These are phyloP conservation scores for Stagonosporopsis tanaceti DNA, from an alignment of 2,329 filamentous ascomycete species.

Conservation along the genomic window DNA sequence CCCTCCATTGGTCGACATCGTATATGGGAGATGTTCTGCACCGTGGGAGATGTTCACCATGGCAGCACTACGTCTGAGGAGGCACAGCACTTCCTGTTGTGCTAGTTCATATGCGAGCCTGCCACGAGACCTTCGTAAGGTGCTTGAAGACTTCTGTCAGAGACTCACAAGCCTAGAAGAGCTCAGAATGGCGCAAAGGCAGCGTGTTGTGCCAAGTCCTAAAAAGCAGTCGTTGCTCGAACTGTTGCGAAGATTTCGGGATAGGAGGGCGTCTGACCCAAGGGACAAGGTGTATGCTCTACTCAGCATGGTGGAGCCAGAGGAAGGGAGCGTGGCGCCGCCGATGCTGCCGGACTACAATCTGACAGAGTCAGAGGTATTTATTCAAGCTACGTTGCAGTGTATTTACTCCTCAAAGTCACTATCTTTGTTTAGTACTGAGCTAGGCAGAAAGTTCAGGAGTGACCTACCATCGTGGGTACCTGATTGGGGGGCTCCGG, in stretches of 20 bases:
- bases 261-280: neutral
- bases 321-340: no score
- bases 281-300: neutral
- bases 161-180: neutral
- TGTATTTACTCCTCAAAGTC: neutral
- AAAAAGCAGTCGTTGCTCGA: neutral
- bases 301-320: neutral
- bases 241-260: neutral
- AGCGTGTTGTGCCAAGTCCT: neutral
- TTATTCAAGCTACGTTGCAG: neutral
- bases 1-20: neutral
- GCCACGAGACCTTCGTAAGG: neutral
- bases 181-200: neutral
- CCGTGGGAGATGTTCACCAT: neutral
- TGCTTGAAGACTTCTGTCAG: neutral
- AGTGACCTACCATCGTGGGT: slow-evolving; percentile 33
- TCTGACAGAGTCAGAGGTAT: neutral
- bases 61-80: neutral
- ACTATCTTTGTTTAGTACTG: slow-evolving; percentile 17
- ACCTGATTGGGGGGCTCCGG: slow-evolving; percentile 26
- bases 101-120: neutral
- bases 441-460: slow-evolving; percentile 23
- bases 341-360: neutral
- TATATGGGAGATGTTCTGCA: neutral
- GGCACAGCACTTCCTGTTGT: neutral